phyloP scores from a whole-genome alignment of 441 rosid species.

The Euphorbia schlechtendalii region DNA sequence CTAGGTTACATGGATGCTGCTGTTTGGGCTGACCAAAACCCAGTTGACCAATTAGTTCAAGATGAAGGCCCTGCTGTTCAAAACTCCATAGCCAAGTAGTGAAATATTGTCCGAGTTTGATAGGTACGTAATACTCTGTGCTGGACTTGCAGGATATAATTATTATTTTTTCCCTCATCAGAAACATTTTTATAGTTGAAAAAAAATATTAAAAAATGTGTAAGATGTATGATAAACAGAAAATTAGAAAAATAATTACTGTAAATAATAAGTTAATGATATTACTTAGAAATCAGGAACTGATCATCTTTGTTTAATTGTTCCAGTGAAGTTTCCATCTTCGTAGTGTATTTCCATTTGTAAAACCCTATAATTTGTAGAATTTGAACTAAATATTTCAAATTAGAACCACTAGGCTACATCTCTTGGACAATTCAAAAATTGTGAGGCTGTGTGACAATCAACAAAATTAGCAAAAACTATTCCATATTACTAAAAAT shows the following conservation, averaged over 20 bases:
- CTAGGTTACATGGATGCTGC: slow-evolving; percentile 74
- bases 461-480: too few relatives aligned
- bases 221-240: neutral
- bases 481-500: too few relatives aligned
- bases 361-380: too few relatives aligned
- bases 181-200: neutral
- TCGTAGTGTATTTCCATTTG: neutral
- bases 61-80: slow-evolving; percentile 25
- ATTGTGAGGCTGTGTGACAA: too few relatives aligned
- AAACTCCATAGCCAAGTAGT: slow-evolving; percentile 15
- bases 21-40: slow-evolving; percentile 67
- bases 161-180: neutral
- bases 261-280: neutral
- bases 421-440: too few relatives aligned
- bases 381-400: too few relatives aligned
- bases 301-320: neutral
- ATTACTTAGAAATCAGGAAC: neutral
- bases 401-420: too few relatives aligned
- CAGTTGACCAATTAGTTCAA: slow-evolving; percentile 42
- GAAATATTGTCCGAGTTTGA: too few relatives aligned
- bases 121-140: too few relatives aligned
- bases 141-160: neutral
- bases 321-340: neutral
- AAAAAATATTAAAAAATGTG: neutral
- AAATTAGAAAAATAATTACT: neutral